Percentiles rank a stretch among this genome's conserved stretches.
phyloP scores from a whole-genome alignment of 345 rosid species.

The Cardiospermum halicacabum region DNA sequence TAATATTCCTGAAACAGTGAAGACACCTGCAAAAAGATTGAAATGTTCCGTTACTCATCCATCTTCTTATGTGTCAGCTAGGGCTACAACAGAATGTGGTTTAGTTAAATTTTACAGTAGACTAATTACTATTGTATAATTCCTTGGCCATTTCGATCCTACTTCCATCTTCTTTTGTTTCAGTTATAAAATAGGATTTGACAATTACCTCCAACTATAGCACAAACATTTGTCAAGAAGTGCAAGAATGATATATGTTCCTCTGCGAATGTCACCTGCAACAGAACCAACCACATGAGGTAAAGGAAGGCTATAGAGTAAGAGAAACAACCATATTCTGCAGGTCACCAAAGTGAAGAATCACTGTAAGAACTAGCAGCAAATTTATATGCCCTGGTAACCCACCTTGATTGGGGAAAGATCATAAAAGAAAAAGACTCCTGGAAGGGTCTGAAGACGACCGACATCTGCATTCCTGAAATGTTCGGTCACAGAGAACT shows the following conservation, averaged over 20 bases:
- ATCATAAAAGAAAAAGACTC: constrained; percentile 96
- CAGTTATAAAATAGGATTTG: not conserved
- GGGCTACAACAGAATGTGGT: not conserved
- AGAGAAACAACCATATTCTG: not conserved
- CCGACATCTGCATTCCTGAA: constrained; percentile 60
- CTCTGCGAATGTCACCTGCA: constrained; percentile 81
- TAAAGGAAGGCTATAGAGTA: not conserved
- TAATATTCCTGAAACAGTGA: constrained; percentile 85
- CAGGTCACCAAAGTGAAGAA: not conserved
- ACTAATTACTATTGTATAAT: not conserved
- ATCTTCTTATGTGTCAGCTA: no score
- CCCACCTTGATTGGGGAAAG: constrained; percentile 96
- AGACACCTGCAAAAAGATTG: constrained; percentile 51
- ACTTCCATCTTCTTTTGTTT: not conserved
- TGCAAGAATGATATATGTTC: constrained; percentile 86
- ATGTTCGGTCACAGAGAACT: constrained; percentile 97
- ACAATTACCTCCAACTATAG: constrained; percentile 83
- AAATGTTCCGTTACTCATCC: constrained; percentile 8
- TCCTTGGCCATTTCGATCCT: not conserved
- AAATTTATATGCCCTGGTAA: not conserved
- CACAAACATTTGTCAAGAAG: constrained; percentile 88
- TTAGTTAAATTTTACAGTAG: no score
- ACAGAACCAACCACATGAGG: constrained; percentile 6
- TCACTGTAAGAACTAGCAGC: not conserved
- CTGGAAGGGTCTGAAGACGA: constrained; percentile 67